Base-by-base conservation (phyloP, 2,329 filamentous ascomycete species). In the Annulohypoxylon truncatum region DNA sequence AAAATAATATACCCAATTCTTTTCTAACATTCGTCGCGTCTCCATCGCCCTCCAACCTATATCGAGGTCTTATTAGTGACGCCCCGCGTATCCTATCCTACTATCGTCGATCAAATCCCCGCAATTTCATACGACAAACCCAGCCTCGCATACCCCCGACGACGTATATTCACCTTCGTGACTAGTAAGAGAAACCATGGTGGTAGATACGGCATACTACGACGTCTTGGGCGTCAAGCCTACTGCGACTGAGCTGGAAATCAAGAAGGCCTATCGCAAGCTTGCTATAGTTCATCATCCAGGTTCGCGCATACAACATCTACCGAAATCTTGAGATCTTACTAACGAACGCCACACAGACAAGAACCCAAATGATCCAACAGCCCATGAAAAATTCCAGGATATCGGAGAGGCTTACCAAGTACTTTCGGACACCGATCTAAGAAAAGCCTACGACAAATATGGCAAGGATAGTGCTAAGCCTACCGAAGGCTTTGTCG, bases 331-430 rank as follows among this genome's bases (percentile, higher is more conserved):
- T 29, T 47, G 29, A 60, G 22, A 10, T 52, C 53, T 46, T 71
- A 72, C 63, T 65, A 58, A 55, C 56, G 46, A 42, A 46, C 59
- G 20, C 31, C 42, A 10, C 9, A 61, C 77, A 93, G 96, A 99
- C 83, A 99, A 99, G 85, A 99, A 99, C 81, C 96, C 95, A 62
- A 93, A 94, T 76, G 96, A 99, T 78, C 94, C 96, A 71, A 93
- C 91, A 22, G 96, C 96, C 35, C 93, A 97, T 82, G 92, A 90
- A 76, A 95, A 94, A 79, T 99, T 99, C 81, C 96, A 99, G 82
- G 89, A 88, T 64, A 94, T 96, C 75, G 88, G 88, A 74, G 88
- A 90, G 76, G 89, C 89, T 47, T 90, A 90, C 77, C 88, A 90
- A 81, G 92, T 99, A 53, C 89, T 99, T 69, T 96, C 92, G 76